Evolutionary conservation across 176 grass and related monocot genomes (phyloP), one percentile per base, ranked within the genome.

Genomic region (Guadua angustifolia): DNA sequence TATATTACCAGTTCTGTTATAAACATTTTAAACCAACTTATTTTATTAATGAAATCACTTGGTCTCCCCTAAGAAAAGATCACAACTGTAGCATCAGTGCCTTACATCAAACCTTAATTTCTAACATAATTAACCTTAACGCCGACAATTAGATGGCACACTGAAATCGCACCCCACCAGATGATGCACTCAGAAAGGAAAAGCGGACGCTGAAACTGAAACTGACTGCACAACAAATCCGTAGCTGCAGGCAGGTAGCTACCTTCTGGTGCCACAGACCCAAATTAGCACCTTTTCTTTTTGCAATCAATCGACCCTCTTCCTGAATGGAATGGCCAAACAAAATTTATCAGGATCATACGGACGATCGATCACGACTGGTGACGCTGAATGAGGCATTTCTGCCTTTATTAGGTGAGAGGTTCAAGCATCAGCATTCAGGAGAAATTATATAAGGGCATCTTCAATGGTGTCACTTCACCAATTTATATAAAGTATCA

Each of bases 221-320:
- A 68, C 61, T 24, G 85, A 87, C 85, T 46, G 63, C 79, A 42
- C 85, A 87, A 82, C 79, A 5, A 59, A 68, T 58, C 60, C 18
- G 25, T 43, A 39, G 46, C 71, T 25, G 32, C 59, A 66, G 15
- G 43, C 72, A 51, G 45, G 45, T 75, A 80, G 18, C 69, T 39
- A 53, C 49, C 1, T 5, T 40, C 39, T 19, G 73, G 72, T 46
- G 36, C 69, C 62, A 21, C 7, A 43, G 19, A 69, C 0, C 55
- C 2, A 19, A 81, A 60, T 22, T 46, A 50, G 21, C 65, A 44
- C 45, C 39, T 75, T 43, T 6, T 19, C 15, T 72, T 10, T 21
- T n/a, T 65, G 69, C 85, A 66, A 67, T 57, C 60, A 56, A 74
- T 5, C 2, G 6, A 51, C 14, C 19, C 16, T 33, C 29, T 52